Conservation (phyloP, 2,329 filamentous ascomycete species). For the Penicillium sp. region DNA sequence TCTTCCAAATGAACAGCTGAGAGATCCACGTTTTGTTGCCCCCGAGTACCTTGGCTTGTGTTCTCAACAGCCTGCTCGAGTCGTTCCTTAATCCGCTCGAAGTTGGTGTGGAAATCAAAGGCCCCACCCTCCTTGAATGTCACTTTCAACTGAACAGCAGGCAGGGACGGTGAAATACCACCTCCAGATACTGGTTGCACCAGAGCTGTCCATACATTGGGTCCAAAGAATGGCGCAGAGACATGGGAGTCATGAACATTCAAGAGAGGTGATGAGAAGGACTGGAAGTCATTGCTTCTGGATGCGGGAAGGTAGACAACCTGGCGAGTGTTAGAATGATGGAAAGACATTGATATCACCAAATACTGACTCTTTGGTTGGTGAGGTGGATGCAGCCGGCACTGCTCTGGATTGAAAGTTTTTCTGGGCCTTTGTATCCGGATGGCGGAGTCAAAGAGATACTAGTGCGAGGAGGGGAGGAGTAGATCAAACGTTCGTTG, state of each 20-base stretch:
- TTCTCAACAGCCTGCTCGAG: constrained; percentile 73
- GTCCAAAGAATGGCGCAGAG: constrained; percentile 84
- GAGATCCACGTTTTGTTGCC: constrained; percentile 52
- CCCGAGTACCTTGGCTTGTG: constrained; percentile 38
- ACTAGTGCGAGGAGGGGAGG: constrained; percentile 73
- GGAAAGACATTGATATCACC: constrained; percentile 9
- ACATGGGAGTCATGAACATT: constrained; percentile 85
- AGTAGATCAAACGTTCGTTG: constrained; percentile 77
- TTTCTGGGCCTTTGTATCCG: constrained; percentile 60
- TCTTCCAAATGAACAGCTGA: constrained; percentile 76
- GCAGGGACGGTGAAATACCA: constrained; percentile 70
- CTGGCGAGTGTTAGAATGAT: constrained; percentile 46
- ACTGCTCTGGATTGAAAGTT: constrained; percentile 69
- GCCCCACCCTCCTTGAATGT: constrained; percentile 95
- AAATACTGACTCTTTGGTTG: constrained; percentile 68
- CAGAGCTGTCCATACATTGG: constrained; percentile 81
- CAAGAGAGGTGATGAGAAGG: constrained; percentile 83
- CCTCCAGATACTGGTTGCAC: constrained; percentile 80
- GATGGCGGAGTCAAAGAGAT: constrained; percentile 71
- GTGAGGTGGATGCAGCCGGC: constrained; percentile 76
- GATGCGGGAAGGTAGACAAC: constrained; percentile 81
- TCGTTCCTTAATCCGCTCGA: constrained; percentile 80
- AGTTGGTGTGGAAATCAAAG: constrained; percentile 80
- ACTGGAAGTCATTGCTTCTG: constrained; percentile 68
- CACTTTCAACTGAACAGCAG: constrained; percentile 74